These are phyloP conservation scores for Candida albicans DNA, from an alignment of 1,139 yeast genomes.

Conservation along the genomic window DNA sequence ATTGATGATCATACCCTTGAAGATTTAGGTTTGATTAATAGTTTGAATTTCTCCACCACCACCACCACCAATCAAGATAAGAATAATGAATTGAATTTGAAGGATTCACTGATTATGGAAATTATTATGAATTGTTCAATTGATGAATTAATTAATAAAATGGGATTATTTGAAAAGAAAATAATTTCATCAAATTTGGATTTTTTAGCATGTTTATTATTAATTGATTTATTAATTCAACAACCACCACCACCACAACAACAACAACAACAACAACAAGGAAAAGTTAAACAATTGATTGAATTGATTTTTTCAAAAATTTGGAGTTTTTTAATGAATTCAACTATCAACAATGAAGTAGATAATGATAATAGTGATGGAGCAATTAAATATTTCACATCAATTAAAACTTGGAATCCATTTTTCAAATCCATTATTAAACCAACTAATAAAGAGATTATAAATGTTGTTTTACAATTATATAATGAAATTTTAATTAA, in stretches of 20 bases:
- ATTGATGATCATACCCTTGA: conserved; percentile 6
- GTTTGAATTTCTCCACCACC: conserved; percentile 2
- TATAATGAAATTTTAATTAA: conserved; percentile 13
- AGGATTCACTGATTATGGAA: conserved; percentile 16
- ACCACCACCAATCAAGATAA: background rate
- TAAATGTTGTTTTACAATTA: conserved; percentile 7
- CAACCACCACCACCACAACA: conserved; percentile 16
- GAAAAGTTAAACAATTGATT: conserved; percentile 14
- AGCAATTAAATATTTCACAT: conserved; percentile 18
- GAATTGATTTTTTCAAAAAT: conserved; percentile 30
- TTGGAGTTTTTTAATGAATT: conserved; percentile 40
- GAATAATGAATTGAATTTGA: conserved; percentile 4
- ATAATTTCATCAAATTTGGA: conserved; percentile 49
- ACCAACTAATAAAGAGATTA: conserved; percentile 1
- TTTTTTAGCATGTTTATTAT: conserved; percentile 42
- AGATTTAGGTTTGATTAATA: background rate
- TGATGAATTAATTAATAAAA: conserved; percentile 16
- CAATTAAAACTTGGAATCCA: conserved; percentile 19
- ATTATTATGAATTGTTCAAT: conserved; percentile 18
- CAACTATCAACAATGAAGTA: background rate
- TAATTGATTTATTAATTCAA: conserved; percentile 30
- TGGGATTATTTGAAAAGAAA: conserved; percentile 21
- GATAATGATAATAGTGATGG: background rate
- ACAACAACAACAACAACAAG: conserved; percentile 8
- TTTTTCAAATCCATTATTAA: conserved; percentile 7